Percentiles rank a stretch among this genome's conserved stretches.
Evolutionary conservation across 805 yeast genomes (phyloP).

Genomic region (Yamadazyma takamatsuzukensis): DNA sequence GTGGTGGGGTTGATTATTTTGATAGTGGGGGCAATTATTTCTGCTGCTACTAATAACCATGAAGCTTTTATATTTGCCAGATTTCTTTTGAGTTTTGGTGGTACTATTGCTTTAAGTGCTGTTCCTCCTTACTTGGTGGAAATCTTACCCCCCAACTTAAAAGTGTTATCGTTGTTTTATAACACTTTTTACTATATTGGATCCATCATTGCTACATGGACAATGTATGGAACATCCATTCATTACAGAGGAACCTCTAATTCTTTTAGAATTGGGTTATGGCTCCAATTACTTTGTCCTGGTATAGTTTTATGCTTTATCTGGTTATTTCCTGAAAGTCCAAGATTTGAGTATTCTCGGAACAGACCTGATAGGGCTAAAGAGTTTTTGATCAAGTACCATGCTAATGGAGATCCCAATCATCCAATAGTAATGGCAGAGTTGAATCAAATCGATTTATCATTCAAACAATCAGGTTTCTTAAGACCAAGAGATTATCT

Average conservation of each 20-base stretch:
- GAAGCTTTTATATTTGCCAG: conserved; percentile 37
- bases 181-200: conserved; percentile 40
- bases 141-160: conserved; percentile 31
- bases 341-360: conserved; percentile 39
- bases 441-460: conserved; percentile 28
- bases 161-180: conserved; percentile 8
- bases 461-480: conserved; percentile 11
- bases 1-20: conserved; percentile 20
- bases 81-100: conserved; percentile 44
- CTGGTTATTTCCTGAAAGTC: conserved; percentile 44
- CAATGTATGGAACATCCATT: conserved; percentile 26
- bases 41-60: conserved; percentile 23
- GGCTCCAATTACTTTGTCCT: conserved; percentile 35
- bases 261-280: conserved; percentile 19
- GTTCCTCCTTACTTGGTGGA: conserved; percentile 46
- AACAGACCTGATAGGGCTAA: conserved; percentile 28
- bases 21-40: conserved; percentile 27
- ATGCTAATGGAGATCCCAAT: conserved; percentile 13
- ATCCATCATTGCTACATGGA: conserved; percentile 32
- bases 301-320: conserved; percentile 30
- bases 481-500: conserved; percentile 12
- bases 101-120: conserved; percentile 33
- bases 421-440: conserved; percentile 28
- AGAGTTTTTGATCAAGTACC: conserved; percentile 12
- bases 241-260: conserved; percentile 33